phyloP scores from a whole-genome alignment of 495 filamentous ascomycete species.

The Lasiosphaeria miniovina region DNA sequence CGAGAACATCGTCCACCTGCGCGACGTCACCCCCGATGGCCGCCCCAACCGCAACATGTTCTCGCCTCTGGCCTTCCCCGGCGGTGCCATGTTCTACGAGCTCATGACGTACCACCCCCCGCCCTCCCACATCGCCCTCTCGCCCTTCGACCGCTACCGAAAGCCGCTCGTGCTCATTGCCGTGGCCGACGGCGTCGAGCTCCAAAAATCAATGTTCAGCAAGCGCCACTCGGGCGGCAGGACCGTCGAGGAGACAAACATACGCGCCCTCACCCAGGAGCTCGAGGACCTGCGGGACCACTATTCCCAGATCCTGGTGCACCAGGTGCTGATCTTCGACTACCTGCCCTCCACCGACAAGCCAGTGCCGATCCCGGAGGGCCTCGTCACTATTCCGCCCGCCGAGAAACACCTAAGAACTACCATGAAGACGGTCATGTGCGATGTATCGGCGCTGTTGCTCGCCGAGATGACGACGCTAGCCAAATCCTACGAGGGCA shows the following conservation, averaged over 20 bases:
- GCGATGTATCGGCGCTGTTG: conserved; percentile 80
- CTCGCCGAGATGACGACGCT: conserved; percentile 85
- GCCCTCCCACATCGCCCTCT: conserved; percentile 70
- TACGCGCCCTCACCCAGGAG: conserved; percentile 58
- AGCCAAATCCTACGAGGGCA: conserved; percentile 77
- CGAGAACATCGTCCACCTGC: conserved; percentile 81
- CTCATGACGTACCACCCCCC: conserved; percentile 75
- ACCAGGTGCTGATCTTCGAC: conserved; percentile 78
- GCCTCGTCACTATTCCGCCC: conserved; percentile 70
- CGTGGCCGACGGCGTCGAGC: conserved; percentile 67
- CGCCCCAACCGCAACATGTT: conserved; percentile 93
- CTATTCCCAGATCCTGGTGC: conserved; percentile 72
- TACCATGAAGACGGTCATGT: conserved; percentile 94
- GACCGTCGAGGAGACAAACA: conserved; percentile 45
- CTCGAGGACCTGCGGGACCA: conserved; percentile 66
- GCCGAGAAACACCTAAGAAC: conserved; percentile 68
- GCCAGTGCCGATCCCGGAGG: conserved; percentile 52
- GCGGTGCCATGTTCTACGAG: conserved; percentile 86
- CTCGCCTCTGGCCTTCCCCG: conserved; percentile 86
- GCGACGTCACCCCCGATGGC: conserved; percentile 86
- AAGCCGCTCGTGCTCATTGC: conserved; percentile 78
- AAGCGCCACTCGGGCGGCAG: conserved; percentile 47
- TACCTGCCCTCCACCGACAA: conserved; percentile 46
- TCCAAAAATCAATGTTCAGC: conserved; percentile 45
- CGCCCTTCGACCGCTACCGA: conserved; percentile 81